Conservation (phyloP, 768 basidiomycete genomes). For the Zangia roseola region DNA sequence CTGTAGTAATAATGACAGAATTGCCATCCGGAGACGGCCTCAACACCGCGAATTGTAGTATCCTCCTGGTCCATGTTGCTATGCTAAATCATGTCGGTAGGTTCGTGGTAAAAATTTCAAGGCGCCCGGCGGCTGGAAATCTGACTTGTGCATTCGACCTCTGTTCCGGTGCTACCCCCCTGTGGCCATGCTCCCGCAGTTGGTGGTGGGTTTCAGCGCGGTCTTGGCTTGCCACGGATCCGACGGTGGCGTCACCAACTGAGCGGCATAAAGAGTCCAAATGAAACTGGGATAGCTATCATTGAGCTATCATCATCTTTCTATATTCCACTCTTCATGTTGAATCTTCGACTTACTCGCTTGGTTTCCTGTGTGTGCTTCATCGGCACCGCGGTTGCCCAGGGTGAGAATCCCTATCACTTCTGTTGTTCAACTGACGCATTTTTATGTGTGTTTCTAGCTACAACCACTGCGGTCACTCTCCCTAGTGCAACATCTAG, state of each 20-base stretch:
- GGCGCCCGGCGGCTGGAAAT: no score
- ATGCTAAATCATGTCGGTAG: no score
- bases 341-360: background rate
- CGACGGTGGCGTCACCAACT: no score
- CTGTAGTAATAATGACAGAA: no score
- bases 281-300: background rate
- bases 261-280: background rate
- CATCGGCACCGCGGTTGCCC: constrained; percentile 1
- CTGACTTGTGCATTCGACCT: no score
- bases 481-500: constrained; percentile 5
- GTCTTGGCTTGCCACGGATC: background rate
- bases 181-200: constrained; percentile 3
- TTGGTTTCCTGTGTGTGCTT: background rate
- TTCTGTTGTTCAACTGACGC: background rate
- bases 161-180: no score
- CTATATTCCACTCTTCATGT: background rate
- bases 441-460: background rate
- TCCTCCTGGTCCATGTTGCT: no score
- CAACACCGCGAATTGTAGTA: no score
- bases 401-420: background rate
- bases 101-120: no score
- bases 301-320: background rate
- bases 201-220: background rate
- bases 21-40: no score
- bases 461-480: background rate